Conservation (phyloP, 2,329 filamentous ascomycete species). For the Sporothrix pallida region DNA sequence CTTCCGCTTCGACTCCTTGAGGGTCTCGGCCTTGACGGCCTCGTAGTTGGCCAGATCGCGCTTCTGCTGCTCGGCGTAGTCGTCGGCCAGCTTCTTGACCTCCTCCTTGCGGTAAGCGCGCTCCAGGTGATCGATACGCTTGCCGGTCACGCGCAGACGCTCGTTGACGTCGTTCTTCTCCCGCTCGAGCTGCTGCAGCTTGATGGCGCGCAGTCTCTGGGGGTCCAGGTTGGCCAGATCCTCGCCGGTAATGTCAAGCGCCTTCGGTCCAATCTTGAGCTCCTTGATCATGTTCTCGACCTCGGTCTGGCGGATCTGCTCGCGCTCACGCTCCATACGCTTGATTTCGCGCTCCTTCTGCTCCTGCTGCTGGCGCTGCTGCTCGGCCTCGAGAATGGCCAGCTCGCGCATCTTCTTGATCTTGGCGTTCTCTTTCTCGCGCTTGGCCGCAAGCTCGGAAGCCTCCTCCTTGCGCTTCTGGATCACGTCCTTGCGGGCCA, state of each 20-base stretch:
- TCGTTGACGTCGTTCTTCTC: constrained; percentile 97
- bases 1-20: constrained; percentile 81
- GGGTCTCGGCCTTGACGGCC: constrained; percentile 74
- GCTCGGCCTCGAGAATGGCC: constrained; percentile 87
- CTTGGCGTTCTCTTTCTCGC: constrained; percentile 90
- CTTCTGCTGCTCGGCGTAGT: constrained; percentile 84
- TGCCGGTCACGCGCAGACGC: constrained; percentile 87
- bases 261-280: constrained; percentile 85
- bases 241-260: constrained; percentile 73
- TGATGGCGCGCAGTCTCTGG: constrained; percentile 89
- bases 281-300: constrained; percentile 91
- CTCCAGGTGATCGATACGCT: constrained; percentile 96
- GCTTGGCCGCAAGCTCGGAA: constrained; percentile 83
- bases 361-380: constrained; percentile 86
- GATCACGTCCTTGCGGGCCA: constrained; percentile 87
- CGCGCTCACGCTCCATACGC: constrained; percentile 83
- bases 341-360: constrained; percentile 88
- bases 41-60: constrained; percentile 82
- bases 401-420: constrained; percentile 86
- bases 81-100: constrained; percentile 83
- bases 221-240: constrained; percentile 87
- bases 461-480: constrained; percentile 97
- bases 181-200: constrained; percentile 92
- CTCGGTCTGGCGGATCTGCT: constrained; percentile 89
- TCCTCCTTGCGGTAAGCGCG: constrained; percentile 97